Conservation (phyloP, 2,329 filamentous ascomycete species). For the Exophiala xenobiotica region DNA sequence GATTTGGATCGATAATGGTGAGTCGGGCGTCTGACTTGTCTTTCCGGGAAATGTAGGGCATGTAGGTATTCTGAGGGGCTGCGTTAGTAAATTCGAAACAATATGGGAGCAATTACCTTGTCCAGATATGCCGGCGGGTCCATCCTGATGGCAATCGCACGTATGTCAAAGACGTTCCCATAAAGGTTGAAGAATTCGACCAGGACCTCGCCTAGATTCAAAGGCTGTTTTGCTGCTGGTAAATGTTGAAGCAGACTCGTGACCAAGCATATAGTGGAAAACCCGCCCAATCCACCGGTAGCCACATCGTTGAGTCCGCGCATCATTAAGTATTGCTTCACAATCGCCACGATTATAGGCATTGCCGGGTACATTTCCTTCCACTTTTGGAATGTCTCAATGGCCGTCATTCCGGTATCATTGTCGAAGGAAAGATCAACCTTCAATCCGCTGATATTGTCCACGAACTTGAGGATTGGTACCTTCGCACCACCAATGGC, state of each 20-base stretch:
- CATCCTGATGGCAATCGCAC: constrained; percentile 70
- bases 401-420: constrained; percentile 73
- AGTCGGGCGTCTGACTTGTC: constrained; percentile 64
- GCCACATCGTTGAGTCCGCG: constrained; percentile 88
- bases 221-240: constrained; percentile 54
- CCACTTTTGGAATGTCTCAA: constrained; percentile 79
- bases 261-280: constrained; percentile 89
- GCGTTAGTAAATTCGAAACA: constrained; percentile 10
- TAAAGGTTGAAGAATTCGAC: constrained; percentile 89
- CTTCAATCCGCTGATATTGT: constrained; percentile 72
- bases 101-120: constrained; percentile 58
- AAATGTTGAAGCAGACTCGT: constrained; percentile 82
- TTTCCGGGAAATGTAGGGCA: constrained; percentile 44
- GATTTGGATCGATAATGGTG: constrained; percentile 90
- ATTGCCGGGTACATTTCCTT: constrained; percentile 76
- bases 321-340: constrained; percentile 93
- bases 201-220: constrained; percentile 74
- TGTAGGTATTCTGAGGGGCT: constrained; percentile 15
- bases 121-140: constrained; percentile 70
- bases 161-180: constrained; percentile 74
- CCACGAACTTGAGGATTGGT: constrained; percentile 87
- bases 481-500: constrained; percentile 76
- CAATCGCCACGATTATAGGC: constrained; percentile 78
- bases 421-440: constrained; percentile 97
- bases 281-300: constrained; percentile 87